Percentiles rank a stretch among this genome's conserved stretches.
phyloP scores from a whole-genome alignment of 345 rosid genomes.

The Rhodamnia argentea region DNA sequence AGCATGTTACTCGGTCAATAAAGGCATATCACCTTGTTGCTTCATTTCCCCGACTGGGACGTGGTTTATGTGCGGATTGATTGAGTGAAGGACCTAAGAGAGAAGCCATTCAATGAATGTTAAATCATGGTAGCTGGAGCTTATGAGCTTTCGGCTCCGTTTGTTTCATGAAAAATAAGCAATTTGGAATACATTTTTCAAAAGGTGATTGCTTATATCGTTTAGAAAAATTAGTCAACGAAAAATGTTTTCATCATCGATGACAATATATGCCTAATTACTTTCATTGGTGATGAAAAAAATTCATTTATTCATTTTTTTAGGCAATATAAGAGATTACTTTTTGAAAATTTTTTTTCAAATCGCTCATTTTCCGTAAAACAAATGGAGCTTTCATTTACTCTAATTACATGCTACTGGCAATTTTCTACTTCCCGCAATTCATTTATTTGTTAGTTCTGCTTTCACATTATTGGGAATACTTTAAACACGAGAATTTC shows the following conservation, averaged over 20 bases:
- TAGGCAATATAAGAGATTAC: too few relatives aligned
- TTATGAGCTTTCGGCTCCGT: neutral
- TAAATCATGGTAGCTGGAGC: neutral
- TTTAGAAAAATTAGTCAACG: too few relatives aligned
- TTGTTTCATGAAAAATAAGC: too few relatives aligned
- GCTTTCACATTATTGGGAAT: neutral
- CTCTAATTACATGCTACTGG: neutral
- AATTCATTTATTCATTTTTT: too few relatives aligned
- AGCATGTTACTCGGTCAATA: neutral
- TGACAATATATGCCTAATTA: too few relatives aligned
- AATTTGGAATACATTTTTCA: too few relatives aligned
- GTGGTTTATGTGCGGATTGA: neutral
- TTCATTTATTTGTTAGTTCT: fast-evolving
- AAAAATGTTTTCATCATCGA: too few relatives aligned
- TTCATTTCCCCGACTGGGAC: neutral
- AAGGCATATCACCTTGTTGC: neutral
- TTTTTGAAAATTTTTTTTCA: too few relatives aligned
- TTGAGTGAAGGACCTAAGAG: neutral
- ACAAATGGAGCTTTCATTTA: neutral
- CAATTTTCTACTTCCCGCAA: neutral
- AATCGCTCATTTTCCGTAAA: too few relatives aligned
- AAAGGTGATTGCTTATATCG: too few relatives aligned
- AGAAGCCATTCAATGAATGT: neutral
- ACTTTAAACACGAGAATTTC: neutral
- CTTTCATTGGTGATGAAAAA: too few relatives aligned